Evolutionary conservation across 768 basidiomycete genomes (phyloP).

Genomic region (Rhodotorula paludigena): DNA sequence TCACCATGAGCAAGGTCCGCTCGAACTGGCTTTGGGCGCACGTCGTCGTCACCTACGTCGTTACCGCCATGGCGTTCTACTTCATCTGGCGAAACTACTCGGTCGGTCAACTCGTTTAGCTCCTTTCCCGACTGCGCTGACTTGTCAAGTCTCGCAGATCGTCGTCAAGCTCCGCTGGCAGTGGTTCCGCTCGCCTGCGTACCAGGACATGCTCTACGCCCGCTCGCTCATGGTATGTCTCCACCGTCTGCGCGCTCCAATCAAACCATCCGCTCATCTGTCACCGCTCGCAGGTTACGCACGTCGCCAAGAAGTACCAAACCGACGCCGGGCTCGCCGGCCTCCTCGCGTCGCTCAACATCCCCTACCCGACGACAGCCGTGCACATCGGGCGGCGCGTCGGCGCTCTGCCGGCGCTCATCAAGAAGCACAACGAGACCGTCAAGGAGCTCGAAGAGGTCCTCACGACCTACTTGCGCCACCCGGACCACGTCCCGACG

Average conservation of each 20-base stretch:
- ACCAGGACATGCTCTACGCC: slow-evolving; percentile 84
- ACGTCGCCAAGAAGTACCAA: slow-evolving; percentile 73
- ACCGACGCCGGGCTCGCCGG: slow-evolving; percentile 75
- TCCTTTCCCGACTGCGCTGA: not conserved
- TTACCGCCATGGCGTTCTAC: slow-evolving; percentile 55
- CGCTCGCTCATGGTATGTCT: slow-evolving; percentile 66
- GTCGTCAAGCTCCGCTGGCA: slow-evolving; percentile 73
- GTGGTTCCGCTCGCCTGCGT: slow-evolving; percentile 67
- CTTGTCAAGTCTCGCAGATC: not conserved
- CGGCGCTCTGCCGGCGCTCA: slow-evolving; percentile 79
- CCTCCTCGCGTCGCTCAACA: slow-evolving; percentile 56
- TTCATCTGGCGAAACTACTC: slow-evolving; percentile 51
- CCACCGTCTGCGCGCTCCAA: too few relatives aligned
- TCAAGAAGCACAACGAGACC: slow-evolving; percentile 67
- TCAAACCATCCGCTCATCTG: not conserved
- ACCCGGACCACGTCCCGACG: slow-evolving; percentile 69
- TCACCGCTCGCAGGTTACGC: slow-evolving; percentile 51
- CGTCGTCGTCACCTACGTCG: slow-evolving; percentile 72
- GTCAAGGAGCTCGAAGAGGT: not conserved
- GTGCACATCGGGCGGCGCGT: slow-evolving; percentile 84
- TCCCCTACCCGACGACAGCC: slow-evolving; percentile 85
- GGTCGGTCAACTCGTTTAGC: not conserved
- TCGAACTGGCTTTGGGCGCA: slow-evolving; percentile 55
- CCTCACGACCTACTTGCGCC: slow-evolving; percentile 69
- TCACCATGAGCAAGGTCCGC: slow-evolving; percentile 42